Conservation (phyloP, 495 filamentous ascomycete species). For the Penicillium dipodomyicola region DNA sequence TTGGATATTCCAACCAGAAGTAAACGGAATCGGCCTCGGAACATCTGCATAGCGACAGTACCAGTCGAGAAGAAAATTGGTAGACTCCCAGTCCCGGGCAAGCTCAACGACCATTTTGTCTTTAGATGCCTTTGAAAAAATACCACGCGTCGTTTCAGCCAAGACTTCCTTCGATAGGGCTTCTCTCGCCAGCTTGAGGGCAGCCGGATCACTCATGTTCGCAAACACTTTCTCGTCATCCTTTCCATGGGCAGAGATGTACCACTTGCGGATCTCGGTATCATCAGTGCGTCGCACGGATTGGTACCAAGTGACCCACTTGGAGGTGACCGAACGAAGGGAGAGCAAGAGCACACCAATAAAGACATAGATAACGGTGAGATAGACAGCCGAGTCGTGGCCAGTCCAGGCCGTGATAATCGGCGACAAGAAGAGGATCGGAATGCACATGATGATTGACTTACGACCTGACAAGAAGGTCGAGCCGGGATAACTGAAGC, state of each 20-base stretch:
- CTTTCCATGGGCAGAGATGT: conserved; percentile 35
- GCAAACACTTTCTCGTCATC: conserved; percentile 38
- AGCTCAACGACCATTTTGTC: conserved; percentile 50
- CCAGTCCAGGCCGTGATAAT: conserved; percentile 47
- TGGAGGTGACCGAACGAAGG: conserved; percentile 45
- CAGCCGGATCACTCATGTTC: conserved; percentile 43
- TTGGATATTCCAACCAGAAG: conserved; percentile 61
- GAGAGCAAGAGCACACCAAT: conserved; percentile 43
- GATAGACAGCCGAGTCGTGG: conserved; percentile 48
- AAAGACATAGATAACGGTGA: conserved; percentile 47
- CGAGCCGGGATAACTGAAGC: conserved; percentile 55
- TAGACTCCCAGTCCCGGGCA: conserved; percentile 53
- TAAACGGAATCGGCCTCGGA: conserved; percentile 54
- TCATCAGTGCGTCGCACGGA: conserved; percentile 46
- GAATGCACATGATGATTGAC: conserved; percentile 43
- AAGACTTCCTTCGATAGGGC: conserved; percentile 45
- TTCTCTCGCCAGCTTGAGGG: conserved; percentile 47
- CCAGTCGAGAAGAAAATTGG: conserved; percentile 59
- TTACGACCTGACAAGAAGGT: conserved; percentile 52
- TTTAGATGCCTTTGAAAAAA: conserved; percentile 40
- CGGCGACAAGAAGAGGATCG: conserved; percentile 48
- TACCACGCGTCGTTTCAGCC: conserved; percentile 41
- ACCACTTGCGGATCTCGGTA: conserved; percentile 50
- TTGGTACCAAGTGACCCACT: conserved; percentile 53
- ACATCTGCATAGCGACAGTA: conserved; percentile 54